phyloP scores from a whole-genome alignment of 2,329 filamentous ascomycete species.

The Herpotrichia juniperi region DNA sequence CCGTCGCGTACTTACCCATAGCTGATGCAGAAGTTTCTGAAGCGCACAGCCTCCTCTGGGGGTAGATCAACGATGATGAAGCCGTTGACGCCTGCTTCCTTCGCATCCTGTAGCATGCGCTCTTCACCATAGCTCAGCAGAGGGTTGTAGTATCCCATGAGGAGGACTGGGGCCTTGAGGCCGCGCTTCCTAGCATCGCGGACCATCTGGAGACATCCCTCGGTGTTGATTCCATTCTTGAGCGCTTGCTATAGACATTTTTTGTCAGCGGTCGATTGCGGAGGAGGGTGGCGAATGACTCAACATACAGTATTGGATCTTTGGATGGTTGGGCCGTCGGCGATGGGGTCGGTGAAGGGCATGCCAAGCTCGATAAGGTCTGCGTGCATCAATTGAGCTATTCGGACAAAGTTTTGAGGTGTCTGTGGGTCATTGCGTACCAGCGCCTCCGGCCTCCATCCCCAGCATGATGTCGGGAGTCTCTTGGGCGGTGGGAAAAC shows the following conservation, averaged over 20 bases:
- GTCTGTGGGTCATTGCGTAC: slow-evolving; percentile 56
- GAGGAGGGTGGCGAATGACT: slow-evolving; percentile 27
- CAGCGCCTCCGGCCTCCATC: slow-evolving; percentile 90
- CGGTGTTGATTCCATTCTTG: slow-evolving; percentile 84
- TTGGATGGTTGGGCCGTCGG: slow-evolving; percentile 96
- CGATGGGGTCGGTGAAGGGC: slow-evolving; percentile 97
- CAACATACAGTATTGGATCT: slow-evolving; percentile 80
- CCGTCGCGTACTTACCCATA: slow-evolving; percentile 65
- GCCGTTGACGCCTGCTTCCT: slow-evolving; percentile 85
- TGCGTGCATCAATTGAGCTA: slow-evolving; percentile 43
- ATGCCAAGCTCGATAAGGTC: slow-evolving; percentile 96
- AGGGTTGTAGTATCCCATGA: slow-evolving; percentile 99
- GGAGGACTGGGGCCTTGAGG: slow-evolving; percentile 79
- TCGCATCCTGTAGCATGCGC: slow-evolving; percentile 81
- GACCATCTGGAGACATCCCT: slow-evolving; percentile 81
- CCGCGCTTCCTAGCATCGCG: slow-evolving; percentile 78
- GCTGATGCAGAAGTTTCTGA: slow-evolving; percentile 81
- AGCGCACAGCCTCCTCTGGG: slow-evolving; percentile 92
- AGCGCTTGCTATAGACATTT: slow-evolving; percentile 66
- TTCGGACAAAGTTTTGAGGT: not conserved
- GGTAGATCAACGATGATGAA: slow-evolving; percentile 97
- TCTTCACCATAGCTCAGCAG: slow-evolving; percentile 94
- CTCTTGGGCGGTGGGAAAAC: slow-evolving; percentile 81
- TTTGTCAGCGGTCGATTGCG: slow-evolving; percentile 21
- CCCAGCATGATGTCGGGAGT: slow-evolving; percentile 84